Evolutionary conservation across 208 protist species (phyloP).

Genomic region (Novymonas esmeraldas): DNA sequence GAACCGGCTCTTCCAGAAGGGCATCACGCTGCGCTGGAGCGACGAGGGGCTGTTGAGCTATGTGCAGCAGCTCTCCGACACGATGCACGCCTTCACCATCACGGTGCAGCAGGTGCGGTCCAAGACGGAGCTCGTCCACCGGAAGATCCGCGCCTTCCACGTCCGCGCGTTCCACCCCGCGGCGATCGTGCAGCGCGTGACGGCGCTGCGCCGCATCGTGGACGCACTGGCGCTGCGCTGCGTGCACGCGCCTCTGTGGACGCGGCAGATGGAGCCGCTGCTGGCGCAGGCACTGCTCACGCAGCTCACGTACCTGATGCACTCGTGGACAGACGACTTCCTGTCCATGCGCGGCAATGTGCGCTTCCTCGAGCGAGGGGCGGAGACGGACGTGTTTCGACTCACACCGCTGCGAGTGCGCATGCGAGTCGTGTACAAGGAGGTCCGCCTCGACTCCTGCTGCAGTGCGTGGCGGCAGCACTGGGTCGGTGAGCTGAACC

Average conservation of each 20-base stretch:
- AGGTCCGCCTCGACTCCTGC: conserved; percentile 65
- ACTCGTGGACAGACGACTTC: conserved; percentile 85
- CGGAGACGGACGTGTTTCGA: conserved; percentile 76
- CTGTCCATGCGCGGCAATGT: conserved; percentile 74
- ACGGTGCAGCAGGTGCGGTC: conserved; percentile 64
- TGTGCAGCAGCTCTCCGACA: conserved; percentile 59
- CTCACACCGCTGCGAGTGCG: conserved; percentile 83
- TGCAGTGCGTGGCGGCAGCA: conserved; percentile 69
- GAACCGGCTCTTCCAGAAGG: conserved; percentile 58
- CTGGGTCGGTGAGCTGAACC: conserved; percentile 81
- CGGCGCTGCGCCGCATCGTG: conserved; percentile 60
- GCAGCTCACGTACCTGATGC: conserved; percentile 75
- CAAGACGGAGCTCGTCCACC: conserved; percentile 58
- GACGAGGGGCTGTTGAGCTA: conserved; percentile 57
- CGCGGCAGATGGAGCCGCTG: conserved; percentile 66
- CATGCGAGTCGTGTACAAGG: conserved; percentile 82
- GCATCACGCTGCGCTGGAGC: conserved; percentile 71
- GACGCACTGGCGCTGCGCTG: conserved; percentile 56
- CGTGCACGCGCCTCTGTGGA: conserved; percentile 70
- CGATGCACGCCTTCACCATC: conserved; percentile 57
- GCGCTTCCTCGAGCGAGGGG: conserved; percentile 54
- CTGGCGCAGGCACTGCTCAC: conserved; percentile 66
- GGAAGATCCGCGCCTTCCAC: conserved; percentile 52
- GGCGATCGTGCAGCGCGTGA: conserved; percentile 59
- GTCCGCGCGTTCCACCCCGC: conserved; percentile 55